These are phyloP conservation scores for Geotrichum klebahnii DNA, from an alignment of 1,139 yeast species.

Conservation along the genomic window DNA sequence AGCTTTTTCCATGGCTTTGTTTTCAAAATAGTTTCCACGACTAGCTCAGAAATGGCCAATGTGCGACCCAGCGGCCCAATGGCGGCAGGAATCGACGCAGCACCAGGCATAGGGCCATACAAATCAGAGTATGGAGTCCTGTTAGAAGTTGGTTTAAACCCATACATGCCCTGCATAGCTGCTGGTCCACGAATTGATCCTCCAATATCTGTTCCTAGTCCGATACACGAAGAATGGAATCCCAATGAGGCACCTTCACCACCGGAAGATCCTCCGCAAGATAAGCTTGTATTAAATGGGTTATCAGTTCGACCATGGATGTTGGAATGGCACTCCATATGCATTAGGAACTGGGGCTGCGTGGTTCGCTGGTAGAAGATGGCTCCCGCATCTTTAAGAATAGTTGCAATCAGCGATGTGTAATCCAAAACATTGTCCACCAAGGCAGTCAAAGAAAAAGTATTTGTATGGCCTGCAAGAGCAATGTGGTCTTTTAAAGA, in stretches of 20 bases:
- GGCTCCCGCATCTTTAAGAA: slow-evolving; percentile 61
- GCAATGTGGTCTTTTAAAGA: slow-evolving; percentile 41
- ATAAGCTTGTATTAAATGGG: slow-evolving; percentile 50
- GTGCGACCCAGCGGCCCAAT: slow-evolving; percentile 49
- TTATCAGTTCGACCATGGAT: slow-evolving; percentile 42
- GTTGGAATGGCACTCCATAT: slow-evolving; percentile 44
- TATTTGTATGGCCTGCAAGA: slow-evolving; percentile 45
- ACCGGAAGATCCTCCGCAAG: slow-evolving; percentile 69
- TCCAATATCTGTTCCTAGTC: slow-evolving; percentile 76
- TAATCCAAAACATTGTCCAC: slow-evolving; percentile 40
- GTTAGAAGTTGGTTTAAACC: slow-evolving; percentile 64
- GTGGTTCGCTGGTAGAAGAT: slow-evolving; percentile 56
- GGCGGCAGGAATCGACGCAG: slow-evolving; percentile 45
- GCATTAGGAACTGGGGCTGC: slow-evolving; percentile 57
- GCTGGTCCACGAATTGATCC: slow-evolving; percentile 77
- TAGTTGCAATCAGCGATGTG: slow-evolving; percentile 50
- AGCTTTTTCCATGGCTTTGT: slow-evolving; percentile 56
- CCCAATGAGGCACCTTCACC: slow-evolving; percentile 63
- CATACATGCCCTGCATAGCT: slow-evolving; percentile 62
- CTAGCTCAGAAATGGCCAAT: slow-evolving; percentile 55
- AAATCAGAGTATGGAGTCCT: slow-evolving; percentile 40
- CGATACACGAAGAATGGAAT: slow-evolving; percentile 61
- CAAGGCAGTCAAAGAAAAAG: slow-evolving; percentile 42
- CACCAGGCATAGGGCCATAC: slow-evolving; percentile 51
- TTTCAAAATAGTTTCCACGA: slow-evolving; percentile 51